Evolutionary conservation across 2,329 filamentous ascomycete species (phyloP), one percentile per base, ranked within the genome.

Genomic region (Albophoma yamanashiensis): DNA sequence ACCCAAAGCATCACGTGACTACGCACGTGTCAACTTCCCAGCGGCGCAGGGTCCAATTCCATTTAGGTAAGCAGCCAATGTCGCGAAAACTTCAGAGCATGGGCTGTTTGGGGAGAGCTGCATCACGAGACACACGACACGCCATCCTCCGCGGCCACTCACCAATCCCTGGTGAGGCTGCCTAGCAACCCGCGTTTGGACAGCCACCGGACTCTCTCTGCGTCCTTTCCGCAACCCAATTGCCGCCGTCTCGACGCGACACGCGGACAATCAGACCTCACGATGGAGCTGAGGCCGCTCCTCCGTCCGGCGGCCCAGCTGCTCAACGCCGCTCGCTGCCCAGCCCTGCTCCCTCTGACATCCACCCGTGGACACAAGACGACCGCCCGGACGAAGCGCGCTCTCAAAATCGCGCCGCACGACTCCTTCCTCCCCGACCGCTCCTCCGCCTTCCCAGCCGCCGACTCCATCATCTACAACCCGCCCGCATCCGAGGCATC

Each of bases 321-420:
- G 58, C 64, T 73, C 64, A 65, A 63, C 59, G 60, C 64, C 58
- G 47, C 68, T 58, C 68, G 66, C 60, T 58, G 64, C 57, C 59
- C 56, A 47, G 60, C 57, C 45, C 58, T 61, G 52, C 64, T 67
- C 57, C 68, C 68, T 57, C 60, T 70, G 57, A 62, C 66, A 59
- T 47, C 69, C 58, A 66, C 66, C 59, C 75, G 76, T 62, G 73
- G 81, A 56, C 76, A 82, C 71, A 78, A 85, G 68, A 80, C 80
- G 38, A 73, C 78, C 3, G 71, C 76, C 58, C 80, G 83, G 60
- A 83, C 81, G 52, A 83, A 82, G 73, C 79, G 80, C 60, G 73
- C 78, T 55, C 79, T 85, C 67, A 85, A 83, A 68, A 78, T 87
- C 66, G 74, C 80, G 15, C 84, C 85, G 56, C 83, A 87, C 75